Base-by-base conservation (phyloP, 2,329 filamentous ascomycete species). In the Dactylellina drechsleri region DNA sequence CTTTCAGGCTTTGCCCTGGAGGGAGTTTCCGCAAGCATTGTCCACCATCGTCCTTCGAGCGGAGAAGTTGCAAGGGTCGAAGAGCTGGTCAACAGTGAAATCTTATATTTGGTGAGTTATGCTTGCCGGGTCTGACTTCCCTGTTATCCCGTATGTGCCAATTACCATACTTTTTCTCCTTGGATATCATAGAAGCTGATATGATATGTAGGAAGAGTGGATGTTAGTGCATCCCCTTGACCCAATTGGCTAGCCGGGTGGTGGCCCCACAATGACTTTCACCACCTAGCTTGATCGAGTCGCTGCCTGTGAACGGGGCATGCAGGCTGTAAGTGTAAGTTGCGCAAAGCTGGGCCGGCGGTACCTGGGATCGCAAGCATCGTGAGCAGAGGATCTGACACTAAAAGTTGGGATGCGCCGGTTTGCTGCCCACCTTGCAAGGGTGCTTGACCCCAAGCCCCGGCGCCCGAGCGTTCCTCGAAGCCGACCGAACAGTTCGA, bases 241-340 rank as follows among this genome's bases (percentile, higher is more conserved):
- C 54, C 54, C 64, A 67, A 72, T 72, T 72, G 67, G 60, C 57
- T 54, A 47, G 40, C 50, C 47, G 54, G 52, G 41, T 20, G 52
- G 26, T 40, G 36, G 47, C 53, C 36, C 67, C 67, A 64, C 67
- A 56, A 12, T 26, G 56, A 18, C 57, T 50, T 50, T 40, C 62
- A 56, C 20, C 61, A 23, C 28, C 70, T 72, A 61, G 66, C 66
- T 64, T 47, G 60, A 72, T 72, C 67, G 60, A 56, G 50, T 66
- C 62, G 40, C 52, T 57, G 52, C 41, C 66, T 71, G 31, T 36
- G 31, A 36, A 36, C 31, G 31, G 31, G 31, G 31, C 31, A 36
- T 36, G 66, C 66, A 71, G 62, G 7, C 68, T 74, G 68, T 74
- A 50, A 73, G 68, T 74, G 70, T 62, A 64, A 62, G 64, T 75